phyloP scores from a whole-genome alignment of 805 yeast species.

The Zygosaccharomyces pseudorouxii region DNA sequence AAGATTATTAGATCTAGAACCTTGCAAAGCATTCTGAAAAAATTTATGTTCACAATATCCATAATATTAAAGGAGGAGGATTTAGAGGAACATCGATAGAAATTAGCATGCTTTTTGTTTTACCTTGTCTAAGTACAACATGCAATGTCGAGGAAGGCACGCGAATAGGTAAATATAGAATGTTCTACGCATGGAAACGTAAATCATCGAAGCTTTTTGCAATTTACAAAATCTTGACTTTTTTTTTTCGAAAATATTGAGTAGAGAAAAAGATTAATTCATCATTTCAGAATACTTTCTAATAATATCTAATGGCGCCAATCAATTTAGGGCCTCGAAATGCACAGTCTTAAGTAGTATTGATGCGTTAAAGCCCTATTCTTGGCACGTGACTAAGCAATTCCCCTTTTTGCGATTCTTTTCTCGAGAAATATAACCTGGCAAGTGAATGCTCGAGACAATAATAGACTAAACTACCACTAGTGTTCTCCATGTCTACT shows the following conservation, averaged over 20 bases:
- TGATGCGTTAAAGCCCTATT: not conserved
- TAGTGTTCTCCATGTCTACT: slow-evolving; percentile 1
- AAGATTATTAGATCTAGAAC: not conserved
- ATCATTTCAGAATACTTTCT: not conserved
- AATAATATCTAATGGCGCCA: not conserved
- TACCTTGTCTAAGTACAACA: too few relatives aligned
- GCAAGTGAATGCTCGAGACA: not conserved
- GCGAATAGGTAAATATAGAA: not conserved
- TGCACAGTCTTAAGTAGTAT: not conserved
- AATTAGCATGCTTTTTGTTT: too few relatives aligned
- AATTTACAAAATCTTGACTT: not conserved
- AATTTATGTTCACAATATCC: too few relatives aligned
- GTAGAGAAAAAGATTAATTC: not conserved
- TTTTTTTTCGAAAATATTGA: not conserved
- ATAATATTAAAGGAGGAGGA: too few relatives aligned
- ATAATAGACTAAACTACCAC: too few relatives aligned
- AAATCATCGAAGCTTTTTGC: not conserved
- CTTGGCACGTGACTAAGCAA: not conserved
- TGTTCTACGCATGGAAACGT: slow-evolving; percentile 1
- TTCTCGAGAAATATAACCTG: not conserved
- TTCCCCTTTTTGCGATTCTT: not conserved
- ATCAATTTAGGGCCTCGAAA: not conserved
- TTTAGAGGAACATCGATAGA: too few relatives aligned
- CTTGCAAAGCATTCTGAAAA: not conserved
- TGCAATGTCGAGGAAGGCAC: not conserved